These are phyloP conservation scores for Diatrype stigma DNA, from an alignment of 2,329 filamentous ascomycete genomes.

Conservation along the genomic window DNA sequence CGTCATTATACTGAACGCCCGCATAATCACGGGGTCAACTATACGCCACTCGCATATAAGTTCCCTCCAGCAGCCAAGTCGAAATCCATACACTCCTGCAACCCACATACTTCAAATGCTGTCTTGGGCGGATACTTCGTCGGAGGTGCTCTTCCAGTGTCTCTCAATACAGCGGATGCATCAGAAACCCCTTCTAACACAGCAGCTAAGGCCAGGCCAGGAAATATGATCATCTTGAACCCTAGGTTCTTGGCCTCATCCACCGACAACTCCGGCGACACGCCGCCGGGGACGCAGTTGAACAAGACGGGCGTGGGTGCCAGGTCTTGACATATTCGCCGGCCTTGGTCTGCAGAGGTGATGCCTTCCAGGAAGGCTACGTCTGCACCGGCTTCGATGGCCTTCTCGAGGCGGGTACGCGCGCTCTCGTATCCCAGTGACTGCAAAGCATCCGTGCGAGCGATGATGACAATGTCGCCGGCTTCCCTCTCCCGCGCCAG, in stretches of 20 bases:
- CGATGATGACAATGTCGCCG: conserved; percentile 54
- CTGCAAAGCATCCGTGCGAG: conserved; percentile 51
- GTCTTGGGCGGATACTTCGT: conserved; percentile 11
- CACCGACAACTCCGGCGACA: conserved; percentile 18
- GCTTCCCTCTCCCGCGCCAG: conserved; percentile 33
- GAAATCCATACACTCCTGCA: conserved; percentile 19
- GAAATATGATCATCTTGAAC: conserved; percentile 23
- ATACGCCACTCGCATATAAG: background rate
- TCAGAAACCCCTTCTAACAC: conserved; percentile 17
- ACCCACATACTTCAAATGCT: conserved; percentile 21
- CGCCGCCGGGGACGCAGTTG: conserved; percentile 22
- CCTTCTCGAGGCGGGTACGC: conserved; percentile 37
- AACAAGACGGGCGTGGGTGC: conserved; percentile 17
- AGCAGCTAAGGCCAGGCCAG: conserved; percentile 18
- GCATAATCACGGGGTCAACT: too few species aligned
- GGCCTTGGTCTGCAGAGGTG: conserved; percentile 28
- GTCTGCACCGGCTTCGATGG: conserved; percentile 45
- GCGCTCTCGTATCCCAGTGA: conserved; percentile 46
- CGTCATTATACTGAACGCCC: too few species aligned
- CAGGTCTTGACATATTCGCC: conserved; percentile 31
- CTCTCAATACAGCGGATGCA: conserved; percentile 16
- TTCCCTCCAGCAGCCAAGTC: conserved; percentile 18
- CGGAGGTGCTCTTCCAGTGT: conserved; percentile 13
- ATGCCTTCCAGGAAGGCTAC: conserved; percentile 49
- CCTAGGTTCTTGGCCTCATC: conserved; percentile 17